Conservation (phyloP, 1,284 basidiomycete genomes). For the Psilocybe mexicana region DNA sequence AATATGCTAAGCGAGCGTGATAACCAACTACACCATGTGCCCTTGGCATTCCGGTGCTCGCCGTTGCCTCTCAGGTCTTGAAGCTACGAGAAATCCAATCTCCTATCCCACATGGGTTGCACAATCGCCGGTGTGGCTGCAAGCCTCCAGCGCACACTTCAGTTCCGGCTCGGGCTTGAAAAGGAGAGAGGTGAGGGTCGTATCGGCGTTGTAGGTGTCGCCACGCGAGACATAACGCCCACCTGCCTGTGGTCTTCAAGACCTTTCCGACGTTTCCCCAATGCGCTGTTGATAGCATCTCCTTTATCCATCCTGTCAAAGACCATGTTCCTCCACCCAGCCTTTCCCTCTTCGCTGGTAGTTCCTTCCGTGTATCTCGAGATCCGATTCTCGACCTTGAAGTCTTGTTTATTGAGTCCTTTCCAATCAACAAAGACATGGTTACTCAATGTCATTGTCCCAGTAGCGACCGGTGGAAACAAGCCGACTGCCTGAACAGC, state of each 20-base stretch:
- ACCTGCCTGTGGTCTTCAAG: not conserved
- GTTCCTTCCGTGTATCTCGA: conserved; percentile 7
- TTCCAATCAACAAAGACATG: conserved; percentile 21
- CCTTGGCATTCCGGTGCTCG: not conserved
- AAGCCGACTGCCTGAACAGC: not conserved
- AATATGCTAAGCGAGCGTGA: conserved; percentile 28
- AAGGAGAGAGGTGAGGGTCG: not conserved
- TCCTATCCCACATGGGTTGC: no score
- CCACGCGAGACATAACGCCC: not conserved
- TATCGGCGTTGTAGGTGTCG: not conserved
- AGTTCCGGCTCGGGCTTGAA: not conserved
- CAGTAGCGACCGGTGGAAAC: conserved; percentile 16
- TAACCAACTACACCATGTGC: conserved; percentile 37
- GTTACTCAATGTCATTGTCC: conserved; percentile 19
- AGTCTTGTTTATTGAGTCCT: conserved; percentile 23
- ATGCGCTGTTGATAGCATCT: not conserved
- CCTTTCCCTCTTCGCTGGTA: conserved; percentile 17
- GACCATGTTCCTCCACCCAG: conserved; percentile 19
- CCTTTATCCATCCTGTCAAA: conserved; percentile 11
- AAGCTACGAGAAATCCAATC: no score
- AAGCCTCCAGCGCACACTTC: no score
- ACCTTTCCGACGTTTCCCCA: not conserved
- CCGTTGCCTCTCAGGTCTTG: no score
- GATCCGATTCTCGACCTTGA: conserved; percentile 14
- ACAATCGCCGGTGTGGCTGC: no score